Evolutionary conservation across 768 basidiomycete genomes (phyloP), one percentile per base, ranked within the genome.

Genomic region (Pisolithus orientalis): DNA sequence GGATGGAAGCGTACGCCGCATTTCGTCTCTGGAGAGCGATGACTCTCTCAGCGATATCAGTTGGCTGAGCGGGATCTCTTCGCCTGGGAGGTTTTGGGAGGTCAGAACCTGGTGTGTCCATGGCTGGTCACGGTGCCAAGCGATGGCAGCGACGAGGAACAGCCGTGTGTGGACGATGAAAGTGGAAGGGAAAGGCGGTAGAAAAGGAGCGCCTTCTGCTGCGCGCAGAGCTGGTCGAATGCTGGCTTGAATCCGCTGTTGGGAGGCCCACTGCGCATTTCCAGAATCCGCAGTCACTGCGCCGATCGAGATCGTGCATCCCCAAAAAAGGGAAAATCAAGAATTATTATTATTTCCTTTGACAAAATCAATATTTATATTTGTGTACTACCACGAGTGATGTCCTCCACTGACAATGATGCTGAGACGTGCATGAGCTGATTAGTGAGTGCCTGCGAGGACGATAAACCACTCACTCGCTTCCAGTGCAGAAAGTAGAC

Each of bases 401-500:
- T 68, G 65, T 0, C 68, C 68, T 0, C 68, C 67, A 10, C 61
- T 66, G 48, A 68, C 66, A 24, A 68, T 17, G 45, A 68, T 68
- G 16, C 66, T 67, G 42, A 38, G 37, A 39, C 48, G 45, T 44
- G 10, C 37, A 1, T 17, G 5, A 14, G 21, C 2, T 21, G 21
- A 2, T 21, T 21, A 21, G 3, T 32, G 2, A 4, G 9, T 38
- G 11, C 8, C 21, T 27, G 3, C 17, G 17, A 16, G 28, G 48
- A 46, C 34, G 5, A 6, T 10, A 2, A 2, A 8, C 2, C 38
- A 81, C 85, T 49, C 60, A 89, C 86, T 89, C 87, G 84, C 86
- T 87, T 1, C 87, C 86, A 0, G 88, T 90, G 61, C 85, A 87
- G 63, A 84, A 90, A 29, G 79, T 85, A 4, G 84, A 85, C 44